phyloP scores from a whole-genome alignment of 2,329 filamentous ascomycete genomes.

The Hypomyces rosellus region DNA sequence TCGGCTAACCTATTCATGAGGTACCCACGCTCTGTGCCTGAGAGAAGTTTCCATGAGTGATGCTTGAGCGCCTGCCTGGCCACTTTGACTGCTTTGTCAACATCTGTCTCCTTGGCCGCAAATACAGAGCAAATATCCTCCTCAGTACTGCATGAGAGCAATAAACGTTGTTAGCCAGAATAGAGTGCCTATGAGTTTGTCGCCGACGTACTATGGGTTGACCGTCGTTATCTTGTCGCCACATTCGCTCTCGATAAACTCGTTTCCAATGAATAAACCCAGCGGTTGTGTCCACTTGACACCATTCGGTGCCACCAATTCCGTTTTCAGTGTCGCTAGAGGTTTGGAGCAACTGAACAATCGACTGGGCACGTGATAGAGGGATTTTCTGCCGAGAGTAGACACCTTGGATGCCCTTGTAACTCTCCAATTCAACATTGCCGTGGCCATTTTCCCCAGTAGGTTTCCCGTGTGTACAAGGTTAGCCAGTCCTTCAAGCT shows the following conservation, averaged over 20 bases:
- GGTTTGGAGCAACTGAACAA: not conserved
- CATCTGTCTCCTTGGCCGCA: constrained; percentile 59
- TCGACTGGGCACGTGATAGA: not conserved
- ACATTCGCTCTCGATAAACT: constrained; percentile 63
- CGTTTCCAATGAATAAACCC: constrained; percentile 80
- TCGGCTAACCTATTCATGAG: constrained; percentile 66
- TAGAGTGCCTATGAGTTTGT: not conserved
- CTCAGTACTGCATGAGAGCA: constrained; percentile 39
- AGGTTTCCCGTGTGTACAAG: no score
- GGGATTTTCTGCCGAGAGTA: not conserved
- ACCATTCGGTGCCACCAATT: constrained; percentile 72
- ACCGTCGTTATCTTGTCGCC: constrained; percentile 59
- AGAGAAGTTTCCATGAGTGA: constrained; percentile 60
- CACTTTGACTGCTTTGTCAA: constrained; percentile 63
- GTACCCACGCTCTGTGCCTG: constrained; percentile 60
- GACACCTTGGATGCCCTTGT: not conserved
- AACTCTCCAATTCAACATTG: not conserved
- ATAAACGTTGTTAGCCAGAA: not conserved
- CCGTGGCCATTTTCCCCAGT: not conserved
- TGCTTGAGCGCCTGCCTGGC: constrained; percentile 63
- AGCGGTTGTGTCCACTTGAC: constrained; percentile 63
- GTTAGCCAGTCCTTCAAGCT: no score
- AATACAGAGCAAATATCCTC: constrained; percentile 64
- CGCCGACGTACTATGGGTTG: constrained; percentile 55
- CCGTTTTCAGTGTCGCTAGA: constrained; percentile 30